Evolutionary conservation across 2,329 filamentous ascomycete species (phyloP), one percentile per base, ranked within the genome.

Genomic region (Pseudophaeomoniella oleicola): DNA sequence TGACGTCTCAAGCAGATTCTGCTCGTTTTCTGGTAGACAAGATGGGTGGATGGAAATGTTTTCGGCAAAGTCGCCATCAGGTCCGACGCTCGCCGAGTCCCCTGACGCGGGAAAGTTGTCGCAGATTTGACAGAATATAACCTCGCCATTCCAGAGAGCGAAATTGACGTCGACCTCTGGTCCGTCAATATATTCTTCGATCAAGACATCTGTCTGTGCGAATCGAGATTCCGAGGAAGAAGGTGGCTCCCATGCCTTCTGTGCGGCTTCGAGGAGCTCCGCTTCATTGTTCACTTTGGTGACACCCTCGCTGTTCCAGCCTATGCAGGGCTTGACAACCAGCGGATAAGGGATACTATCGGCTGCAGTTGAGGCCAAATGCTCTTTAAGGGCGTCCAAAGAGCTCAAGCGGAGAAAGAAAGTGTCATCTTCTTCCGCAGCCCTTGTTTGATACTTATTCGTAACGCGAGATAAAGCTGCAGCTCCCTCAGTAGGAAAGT

Each of bases 91-190:
- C 10, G 35, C 38, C 2, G 16, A 33, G 32, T 58, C 53, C 2
- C 40, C 58, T 2, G 37, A 35, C 30, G 46, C 50, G 5, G 61
- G 59, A 35, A 60, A 57, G 32, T 62, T 53, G 36, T 64, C 60
- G 4, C 44, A 43, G 3, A 62, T 44, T 27, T 65, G 57, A 39
- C 42, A 55, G 42, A 62, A 64, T 3, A 64, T 39, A 2, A 64
- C 31, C 27, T 62, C 45, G 1, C 59, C 59, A 34, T 64, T 47
- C 11, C 47, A 44, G 1, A 65, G 37, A 4, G 59, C 49, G 16
- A 66, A 47, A 44, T 64, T 64, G 33, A 50, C 56, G 39, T 64
- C 60, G 1, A 64, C 47, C 38, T 65, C 62, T 0, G 61, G 62
- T 0, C 61, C 62, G 5, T 55, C 51, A 14, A 56, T 41, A 37